Evolutionary conservation across 345 rosid genomes (phyloP).

Genomic region (Garcia nutans): DNA sequence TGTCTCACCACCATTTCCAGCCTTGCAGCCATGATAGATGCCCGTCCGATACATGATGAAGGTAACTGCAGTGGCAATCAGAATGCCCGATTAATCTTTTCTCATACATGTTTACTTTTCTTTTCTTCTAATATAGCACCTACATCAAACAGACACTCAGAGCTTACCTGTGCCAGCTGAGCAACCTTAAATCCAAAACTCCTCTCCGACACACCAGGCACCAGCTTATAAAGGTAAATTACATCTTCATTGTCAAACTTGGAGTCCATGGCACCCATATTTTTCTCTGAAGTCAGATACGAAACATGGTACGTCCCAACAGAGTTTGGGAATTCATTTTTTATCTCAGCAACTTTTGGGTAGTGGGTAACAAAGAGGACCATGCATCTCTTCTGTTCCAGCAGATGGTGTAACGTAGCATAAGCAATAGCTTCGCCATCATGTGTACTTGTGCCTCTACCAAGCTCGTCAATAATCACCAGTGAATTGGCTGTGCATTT

Average conservation of each 20-base stretch:
- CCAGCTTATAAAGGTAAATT: conserved; percentile 87
- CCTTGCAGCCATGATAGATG: conserved; percentile 61
- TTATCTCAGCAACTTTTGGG: conserved; percentile 72
- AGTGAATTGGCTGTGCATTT: conserved; percentile 69
- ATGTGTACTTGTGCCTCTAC: conserved; percentile 94
- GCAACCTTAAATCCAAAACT: conserved; percentile 96
- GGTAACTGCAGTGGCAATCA: conserved; percentile 56
- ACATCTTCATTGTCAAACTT: conserved; percentile 55
- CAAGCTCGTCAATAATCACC: conserved; percentile 92
- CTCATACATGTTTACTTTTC: too few species aligned
- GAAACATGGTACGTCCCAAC: conserved; percentile 85
- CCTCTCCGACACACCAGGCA: conserved; percentile 69
- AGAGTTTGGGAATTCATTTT: conserved; percentile 47
- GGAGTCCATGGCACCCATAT: conserved; percentile 15
- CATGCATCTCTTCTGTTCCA: conserved; percentile 64
- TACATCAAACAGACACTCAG: conserved; percentile 2
- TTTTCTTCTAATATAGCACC: background rate
- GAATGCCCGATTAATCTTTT: background rate
- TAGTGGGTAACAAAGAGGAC: conserved; percentile 94
- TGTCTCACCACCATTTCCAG: conserved; percentile 55
- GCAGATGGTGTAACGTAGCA: conserved; percentile 76
- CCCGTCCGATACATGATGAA: conserved; percentile 60
- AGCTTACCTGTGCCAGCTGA: conserved; percentile 74
- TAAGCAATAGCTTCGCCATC: conserved; percentile 94
- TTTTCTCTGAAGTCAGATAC: conserved; percentile 56